Evolutionary conservation across 306 rosid genomes (phyloP).

Genomic region (Gastrolobium bilobum): DNA sequence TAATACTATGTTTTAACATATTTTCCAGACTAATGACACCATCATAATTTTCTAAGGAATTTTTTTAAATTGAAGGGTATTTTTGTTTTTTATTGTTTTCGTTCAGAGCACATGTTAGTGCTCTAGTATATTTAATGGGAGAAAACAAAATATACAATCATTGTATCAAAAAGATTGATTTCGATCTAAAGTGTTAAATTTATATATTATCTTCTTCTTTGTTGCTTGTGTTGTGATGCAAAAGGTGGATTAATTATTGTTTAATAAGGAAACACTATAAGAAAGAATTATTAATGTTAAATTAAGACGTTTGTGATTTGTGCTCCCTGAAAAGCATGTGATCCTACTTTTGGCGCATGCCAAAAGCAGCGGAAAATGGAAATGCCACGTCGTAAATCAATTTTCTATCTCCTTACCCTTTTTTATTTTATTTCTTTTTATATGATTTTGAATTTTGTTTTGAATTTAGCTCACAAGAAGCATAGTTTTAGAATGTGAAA

Average conservation of each 20-base stretch:
- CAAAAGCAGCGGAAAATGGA: slow-evolving; percentile 56
- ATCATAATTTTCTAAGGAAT: too few species aligned
- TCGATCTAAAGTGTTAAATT: slow-evolving; percentile 53
- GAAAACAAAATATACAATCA: slow-evolving; percentile 49
- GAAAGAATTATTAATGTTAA: slow-evolving; percentile 10
- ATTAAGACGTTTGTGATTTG: neutral
- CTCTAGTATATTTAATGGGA: neutral
- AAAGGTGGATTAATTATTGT: slow-evolving; percentile 35
- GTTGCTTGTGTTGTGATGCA: slow-evolving; percentile 42
- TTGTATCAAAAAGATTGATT: slow-evolving; percentile 62
- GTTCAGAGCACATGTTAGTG: too few species aligned
- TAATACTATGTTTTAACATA: too few species aligned
- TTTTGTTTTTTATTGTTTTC: too few species aligned
- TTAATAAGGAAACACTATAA: slow-evolving; percentile 20
- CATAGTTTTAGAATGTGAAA: slow-evolving; percentile 12
- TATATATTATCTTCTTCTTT: slow-evolving; percentile 4
- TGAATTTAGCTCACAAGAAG: neutral
- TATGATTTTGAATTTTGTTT: neutral
- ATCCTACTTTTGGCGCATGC: slow-evolving; percentile 73
- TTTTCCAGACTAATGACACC: too few species aligned
- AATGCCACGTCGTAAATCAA: slow-evolving; percentile 22
- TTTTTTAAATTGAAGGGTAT: too few species aligned
- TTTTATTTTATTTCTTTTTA: neutral
- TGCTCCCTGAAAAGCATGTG: slow-evolving; percentile 60
- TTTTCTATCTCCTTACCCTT: neutral